These are phyloP conservation scores for button mushroom (Agaricus bisporus) DNA, from an alignment of 768 basidiomycete genomes.

Conservation along the genomic window DNA sequence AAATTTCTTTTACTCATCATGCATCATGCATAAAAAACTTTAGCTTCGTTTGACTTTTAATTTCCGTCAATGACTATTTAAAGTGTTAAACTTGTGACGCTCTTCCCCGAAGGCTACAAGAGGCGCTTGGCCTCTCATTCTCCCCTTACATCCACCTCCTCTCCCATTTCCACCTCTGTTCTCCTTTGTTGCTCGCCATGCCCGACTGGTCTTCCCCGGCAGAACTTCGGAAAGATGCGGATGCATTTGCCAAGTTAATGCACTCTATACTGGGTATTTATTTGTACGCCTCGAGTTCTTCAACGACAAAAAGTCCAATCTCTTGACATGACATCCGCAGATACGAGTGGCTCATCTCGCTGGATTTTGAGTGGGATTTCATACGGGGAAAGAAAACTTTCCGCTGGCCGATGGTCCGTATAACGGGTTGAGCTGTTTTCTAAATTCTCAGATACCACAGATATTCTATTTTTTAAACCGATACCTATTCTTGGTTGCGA, in stretches of 20 bases:
- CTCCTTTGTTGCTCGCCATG: conserved; percentile 24
- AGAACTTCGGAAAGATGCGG: conserved; percentile 41
- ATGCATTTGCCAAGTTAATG: conserved; percentile 44
- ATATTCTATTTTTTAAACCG: conserved; percentile 64
- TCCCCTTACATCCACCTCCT: neutral
- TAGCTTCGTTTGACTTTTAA: no score
- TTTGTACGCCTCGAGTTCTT: conserved; percentile 26
- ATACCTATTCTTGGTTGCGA: conserved; percentile 56
- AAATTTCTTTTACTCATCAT: no score
- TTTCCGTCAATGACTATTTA: no score
- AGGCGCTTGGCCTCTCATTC: conserved; percentile 8
- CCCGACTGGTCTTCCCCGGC: conserved; percentile 47
- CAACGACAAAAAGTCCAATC: neutral
- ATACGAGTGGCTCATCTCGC: conserved; percentile 59
- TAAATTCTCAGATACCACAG: conserved; percentile 23
- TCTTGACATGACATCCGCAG: conserved; percentile 21
- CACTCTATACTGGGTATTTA: conserved; percentile 56
- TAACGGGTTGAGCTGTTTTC: neutral
- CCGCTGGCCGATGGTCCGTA: conserved; percentile 60
- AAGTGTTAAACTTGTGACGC: no score
- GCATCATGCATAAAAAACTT: no score
- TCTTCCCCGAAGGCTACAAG: neutral
- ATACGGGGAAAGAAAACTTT: conserved; percentile 51
- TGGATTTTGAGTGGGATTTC: conserved; percentile 60
- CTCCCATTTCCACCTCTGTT: neutral